These are phyloP conservation scores for Mucor circinelloides DNA, from an alignment of 371 early-diverging fungal genomes.

Conservation along the genomic window DNA sequence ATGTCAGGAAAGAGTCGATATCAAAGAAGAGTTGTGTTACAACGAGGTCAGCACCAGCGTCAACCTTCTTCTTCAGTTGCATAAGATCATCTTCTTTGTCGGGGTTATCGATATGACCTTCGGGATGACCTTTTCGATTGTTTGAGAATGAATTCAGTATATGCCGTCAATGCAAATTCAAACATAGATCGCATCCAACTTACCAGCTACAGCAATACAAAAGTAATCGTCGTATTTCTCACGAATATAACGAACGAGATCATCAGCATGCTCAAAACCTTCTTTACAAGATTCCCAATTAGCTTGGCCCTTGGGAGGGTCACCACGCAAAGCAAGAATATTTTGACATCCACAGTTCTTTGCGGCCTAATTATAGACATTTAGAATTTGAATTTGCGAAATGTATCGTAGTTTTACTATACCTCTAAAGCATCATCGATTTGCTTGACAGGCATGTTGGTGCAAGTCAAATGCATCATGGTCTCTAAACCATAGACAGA, in stretches of 20 bases:
- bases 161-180: background rate
- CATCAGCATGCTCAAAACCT: slow-evolving; percentile 84
- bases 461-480: slow-evolving; percentile 97
- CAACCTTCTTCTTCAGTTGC: slow-evolving; percentile 84
- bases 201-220: slow-evolving; percentile 93
- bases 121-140: slow-evolving; percentile 70
- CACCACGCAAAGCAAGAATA: slow-evolving; percentile 94
- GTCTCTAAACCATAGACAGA: slow-evolving; percentile 93
- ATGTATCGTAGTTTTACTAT: background rate
- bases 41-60: slow-evolving; percentile 91
- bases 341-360: slow-evolving; percentile 94
- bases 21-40: slow-evolving; percentile 97
- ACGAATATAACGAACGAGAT: slow-evolving; percentile 90
- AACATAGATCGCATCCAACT: background rate
- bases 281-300: slow-evolving; percentile 81
- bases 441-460: slow-evolving; percentile 90
- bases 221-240: slow-evolving; percentile 91
- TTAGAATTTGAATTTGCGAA: background rate
- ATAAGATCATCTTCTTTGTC: slow-evolving; percentile 78
- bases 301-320: slow-evolving; percentile 86
- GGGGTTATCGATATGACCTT: slow-evolving; percentile 82
- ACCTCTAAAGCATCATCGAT: slow-evolving; percentile 83
- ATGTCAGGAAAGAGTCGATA: slow-evolving; percentile 76
- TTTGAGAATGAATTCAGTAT: background rate
- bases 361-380: slow-evolving; percentile 60